phyloP scores from a whole-genome alignment of 495 filamentous ascomycete genomes.

The Pyrenula aspistea region DNA sequence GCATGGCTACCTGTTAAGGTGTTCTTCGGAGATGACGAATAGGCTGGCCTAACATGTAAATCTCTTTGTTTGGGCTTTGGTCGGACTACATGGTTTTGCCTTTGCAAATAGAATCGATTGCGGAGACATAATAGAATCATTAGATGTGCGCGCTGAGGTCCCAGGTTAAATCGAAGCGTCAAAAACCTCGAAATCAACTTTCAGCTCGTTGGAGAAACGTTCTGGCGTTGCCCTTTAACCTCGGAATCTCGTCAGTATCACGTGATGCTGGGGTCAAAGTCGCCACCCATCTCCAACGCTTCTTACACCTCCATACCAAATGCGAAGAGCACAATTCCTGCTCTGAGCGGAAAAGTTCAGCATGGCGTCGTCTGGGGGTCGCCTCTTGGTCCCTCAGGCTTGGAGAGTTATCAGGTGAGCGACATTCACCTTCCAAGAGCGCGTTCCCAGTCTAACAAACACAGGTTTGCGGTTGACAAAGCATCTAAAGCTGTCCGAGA shows the following conservation, averaged over 20 bases:
- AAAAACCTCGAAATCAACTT: slow-evolving; percentile 20
- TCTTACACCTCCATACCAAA: slow-evolving; percentile 5
- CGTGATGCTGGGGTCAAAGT: too few relatives aligned
- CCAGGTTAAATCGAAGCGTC: too few relatives aligned
- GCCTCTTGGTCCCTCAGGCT: slow-evolving; percentile 59
- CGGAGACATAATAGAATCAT: too few relatives aligned
- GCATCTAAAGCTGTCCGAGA: slow-evolving; percentile 48
- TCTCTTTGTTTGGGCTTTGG: too few relatives aligned
- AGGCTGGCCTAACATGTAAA: too few relatives aligned
- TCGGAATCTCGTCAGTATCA: too few relatives aligned
- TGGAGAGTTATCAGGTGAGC: slow-evolving; percentile 52
- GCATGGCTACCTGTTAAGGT: slow-evolving; percentile 64
- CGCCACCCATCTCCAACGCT: slow-evolving; percentile 14
- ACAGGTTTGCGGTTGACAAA: slow-evolving; percentile 52
- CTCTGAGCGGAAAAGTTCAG: slow-evolving; percentile 12
- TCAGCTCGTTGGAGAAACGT: slow-evolving; percentile 1
- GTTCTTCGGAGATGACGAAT: slow-evolving; percentile 82
- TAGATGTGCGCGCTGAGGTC: too few relatives aligned
- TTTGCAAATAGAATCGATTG: too few relatives aligned
- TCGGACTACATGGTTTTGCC: too few relatives aligned
- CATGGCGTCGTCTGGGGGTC: slow-evolving; percentile 58
- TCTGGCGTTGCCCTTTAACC: slow-evolving; percentile 6
- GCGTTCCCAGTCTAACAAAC: slow-evolving; percentile 12
- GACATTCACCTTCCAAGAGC: neutral
- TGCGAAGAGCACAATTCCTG: neutral